Evolutionary conservation across 2,329 filamentous ascomycete genomes (phyloP).

Genomic region (Fusarium tjaetaba): DNA sequence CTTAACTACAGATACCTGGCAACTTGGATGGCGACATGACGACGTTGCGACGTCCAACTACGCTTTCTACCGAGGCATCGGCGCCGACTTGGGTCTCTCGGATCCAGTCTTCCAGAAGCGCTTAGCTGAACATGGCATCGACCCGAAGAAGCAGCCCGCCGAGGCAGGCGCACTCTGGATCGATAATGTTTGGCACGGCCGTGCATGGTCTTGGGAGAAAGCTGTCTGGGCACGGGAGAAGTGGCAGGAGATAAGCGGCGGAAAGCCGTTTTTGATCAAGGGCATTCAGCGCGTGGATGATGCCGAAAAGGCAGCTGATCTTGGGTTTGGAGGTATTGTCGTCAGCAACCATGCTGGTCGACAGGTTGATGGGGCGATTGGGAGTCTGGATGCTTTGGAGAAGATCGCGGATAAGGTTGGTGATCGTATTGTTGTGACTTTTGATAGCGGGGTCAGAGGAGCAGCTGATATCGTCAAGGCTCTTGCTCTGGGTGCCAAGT

Average conservation of each 20-base stretch:
- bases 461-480: constrained; percentile 25
- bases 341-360: constrained; percentile 5
- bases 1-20: constrained; percentile 9
- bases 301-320: constrained; percentile 3
- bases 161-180: constrained; percentile 18
- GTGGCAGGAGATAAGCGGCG: constrained; percentile 16
- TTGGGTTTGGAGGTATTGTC: constrained; percentile 3
- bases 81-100: not conserved
- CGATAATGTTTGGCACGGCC: constrained; percentile 14
- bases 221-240: constrained; percentile 6
- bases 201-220: constrained; percentile 21
- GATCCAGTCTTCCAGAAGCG: constrained; percentile 10
- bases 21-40: constrained; percentile 11
- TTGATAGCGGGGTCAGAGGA: constrained; percentile 21
- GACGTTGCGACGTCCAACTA: constrained; percentile 9
- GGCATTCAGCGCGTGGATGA: constrained; percentile 18
- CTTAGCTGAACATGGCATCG: not conserved
- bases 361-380: constrained; percentile 6
- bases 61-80: constrained; percentile 5
- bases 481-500: constrained; percentile 20
- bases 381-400: not conserved
- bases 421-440: constrained; percentile 8
- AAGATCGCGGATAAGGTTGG: constrained; percentile 12
- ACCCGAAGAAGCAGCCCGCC: constrained; percentile 8
- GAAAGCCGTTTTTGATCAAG: constrained; percentile 17